A percentile compares a stretch with the other conserved stretches of the same genome.
Conservation (phyloP, 2,329 filamentous ascomycete species). For the Calonectria naviculata region DNA sequence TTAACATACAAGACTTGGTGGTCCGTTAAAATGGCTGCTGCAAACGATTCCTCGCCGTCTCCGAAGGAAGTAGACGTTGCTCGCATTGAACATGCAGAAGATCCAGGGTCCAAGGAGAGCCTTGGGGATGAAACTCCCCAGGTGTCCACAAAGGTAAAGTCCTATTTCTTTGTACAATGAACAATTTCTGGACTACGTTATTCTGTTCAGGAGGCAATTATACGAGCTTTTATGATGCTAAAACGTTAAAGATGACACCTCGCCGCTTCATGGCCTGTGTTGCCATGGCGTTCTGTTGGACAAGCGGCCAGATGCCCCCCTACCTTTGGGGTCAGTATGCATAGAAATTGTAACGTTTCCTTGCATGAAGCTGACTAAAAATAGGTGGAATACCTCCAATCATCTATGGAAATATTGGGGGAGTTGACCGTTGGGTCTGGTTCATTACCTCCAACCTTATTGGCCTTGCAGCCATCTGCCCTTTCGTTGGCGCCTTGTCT, state of each 20-base stretch:
- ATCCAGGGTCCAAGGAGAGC: background rate
- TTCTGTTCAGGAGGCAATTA: too few relatives aligned
- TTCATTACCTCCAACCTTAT: background rate
- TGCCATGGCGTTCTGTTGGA: slow-evolving; percentile 6
- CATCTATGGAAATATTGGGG: background rate
- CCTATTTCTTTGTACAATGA: background rate
- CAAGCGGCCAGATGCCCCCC: slow-evolving; percentile 4
- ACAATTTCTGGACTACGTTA: too few relatives aligned
- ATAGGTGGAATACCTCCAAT: background rate
- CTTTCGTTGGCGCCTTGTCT: background rate
- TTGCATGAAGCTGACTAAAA: background rate
- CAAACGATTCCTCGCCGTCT: background rate
- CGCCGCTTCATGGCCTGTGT: slow-evolving; percentile 6
- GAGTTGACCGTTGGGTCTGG: background rate
- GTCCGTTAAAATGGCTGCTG: background rate
- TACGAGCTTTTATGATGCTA: background rate
- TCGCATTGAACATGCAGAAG: background rate
- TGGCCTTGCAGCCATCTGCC: background rate
- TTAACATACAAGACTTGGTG: background rate
- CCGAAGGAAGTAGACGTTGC: background rate
- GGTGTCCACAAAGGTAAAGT: background rate
- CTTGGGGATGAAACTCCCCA: background rate
- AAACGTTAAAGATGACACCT: background rate
- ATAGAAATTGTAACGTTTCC: background rate
- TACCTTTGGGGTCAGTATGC: background rate